Evolutionary conservation across 768 basidiomycete genomes (phyloP).

Genomic region (Leccinum variicolor): DNA sequence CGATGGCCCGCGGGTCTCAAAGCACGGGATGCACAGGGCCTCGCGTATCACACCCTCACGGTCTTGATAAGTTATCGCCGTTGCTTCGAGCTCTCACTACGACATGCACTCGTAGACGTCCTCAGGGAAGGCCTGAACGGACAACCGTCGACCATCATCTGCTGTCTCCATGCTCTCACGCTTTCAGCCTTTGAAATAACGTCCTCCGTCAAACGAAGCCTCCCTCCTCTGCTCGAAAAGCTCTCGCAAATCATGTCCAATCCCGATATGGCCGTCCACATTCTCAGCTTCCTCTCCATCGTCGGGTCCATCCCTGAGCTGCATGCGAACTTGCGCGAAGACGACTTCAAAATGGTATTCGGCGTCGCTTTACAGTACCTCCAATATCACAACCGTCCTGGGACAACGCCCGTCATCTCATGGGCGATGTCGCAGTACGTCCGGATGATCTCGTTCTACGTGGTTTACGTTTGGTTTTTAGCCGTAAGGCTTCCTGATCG

Average conservation of each 20-base stretch:
- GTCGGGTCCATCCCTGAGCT: constrained; percentile 77
- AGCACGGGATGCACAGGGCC: constrained; percentile 77
- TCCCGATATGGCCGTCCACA: constrained; percentile 91
- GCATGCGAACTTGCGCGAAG: constrained; percentile 88
- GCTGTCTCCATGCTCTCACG: constrained; percentile 85
- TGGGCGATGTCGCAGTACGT: constrained; percentile 92
- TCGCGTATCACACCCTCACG: constrained; percentile 84
- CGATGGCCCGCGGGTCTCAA: constrained; percentile 62
- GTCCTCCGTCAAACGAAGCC: constrained; percentile 71
- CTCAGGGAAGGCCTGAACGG: constrained; percentile 68
- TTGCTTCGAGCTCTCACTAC: constrained; percentile 66
- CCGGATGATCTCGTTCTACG: constrained; percentile 82
- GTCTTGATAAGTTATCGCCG: constrained; percentile 84
- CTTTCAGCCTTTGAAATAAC: constrained; percentile 86
- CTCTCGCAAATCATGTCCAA: constrained; percentile 94
- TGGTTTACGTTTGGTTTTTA: constrained; percentile 94
- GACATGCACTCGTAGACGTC: constrained; percentile 70
- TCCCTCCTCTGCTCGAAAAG: constrained; percentile 80
- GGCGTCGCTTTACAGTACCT: constrained; percentile 93
- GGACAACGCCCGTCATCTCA: constrained; percentile 57
- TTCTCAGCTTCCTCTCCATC: constrained; percentile 86
- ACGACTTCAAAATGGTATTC: constrained; percentile 90
- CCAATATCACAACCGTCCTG: constrained; percentile 77
- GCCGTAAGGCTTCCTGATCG: constrained; percentile 81
- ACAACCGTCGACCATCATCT: constrained; percentile 75